phyloP scores from a whole-genome alignment of 208 protist genomes.

The Crithidia brevicula region DNA sequence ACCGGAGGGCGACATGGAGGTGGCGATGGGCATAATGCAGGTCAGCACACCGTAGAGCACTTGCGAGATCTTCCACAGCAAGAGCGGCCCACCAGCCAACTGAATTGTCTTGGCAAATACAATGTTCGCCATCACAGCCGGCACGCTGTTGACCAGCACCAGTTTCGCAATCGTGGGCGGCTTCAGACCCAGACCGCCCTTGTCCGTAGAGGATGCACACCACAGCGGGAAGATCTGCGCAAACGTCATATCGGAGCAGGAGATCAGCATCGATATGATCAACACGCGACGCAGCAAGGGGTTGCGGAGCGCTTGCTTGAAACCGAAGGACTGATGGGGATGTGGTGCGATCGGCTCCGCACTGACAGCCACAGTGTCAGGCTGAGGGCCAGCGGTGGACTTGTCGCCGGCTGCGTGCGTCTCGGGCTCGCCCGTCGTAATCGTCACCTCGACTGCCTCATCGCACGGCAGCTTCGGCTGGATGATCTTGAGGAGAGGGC shows the following conservation, averaged over 20 bases:
- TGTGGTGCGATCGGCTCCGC: neutral
- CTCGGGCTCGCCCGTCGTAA: neutral
- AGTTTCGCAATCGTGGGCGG: constrained; percentile 42
- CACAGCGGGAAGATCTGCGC: constrained; percentile 69
- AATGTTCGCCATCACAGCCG: constrained; percentile 59
- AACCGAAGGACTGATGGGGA: constrained; percentile 54
- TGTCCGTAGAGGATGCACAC: constrained; percentile 30
- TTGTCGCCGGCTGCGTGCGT: neutral
- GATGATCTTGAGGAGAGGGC: constrained; percentile 29
- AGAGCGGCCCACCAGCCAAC: constrained; percentile 32
- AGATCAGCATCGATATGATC: constrained; percentile 75
- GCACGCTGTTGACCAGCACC: constrained; percentile 51
- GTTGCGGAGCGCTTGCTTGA: constrained; percentile 52
- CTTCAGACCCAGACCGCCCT: constrained; percentile 45
- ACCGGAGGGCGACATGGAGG: constrained; percentile 17
- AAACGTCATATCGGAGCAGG: constrained; percentile 63
- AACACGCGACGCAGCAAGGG: constrained; percentile 51
- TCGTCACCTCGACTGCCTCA: constrained; percentile 19
- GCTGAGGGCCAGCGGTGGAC: neutral
- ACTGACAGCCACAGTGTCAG: neutral
- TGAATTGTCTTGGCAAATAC: constrained; percentile 40
- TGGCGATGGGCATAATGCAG: constrained; percentile 36
- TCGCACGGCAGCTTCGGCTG: constrained; percentile 44
- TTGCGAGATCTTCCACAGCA: constrained; percentile 51
- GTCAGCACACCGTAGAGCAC: constrained; percentile 35